These are phyloP conservation scores for Penicilliopsis zonata DNA, from an alignment of 495 filamentous ascomycete genomes.

Conservation along the genomic window DNA sequence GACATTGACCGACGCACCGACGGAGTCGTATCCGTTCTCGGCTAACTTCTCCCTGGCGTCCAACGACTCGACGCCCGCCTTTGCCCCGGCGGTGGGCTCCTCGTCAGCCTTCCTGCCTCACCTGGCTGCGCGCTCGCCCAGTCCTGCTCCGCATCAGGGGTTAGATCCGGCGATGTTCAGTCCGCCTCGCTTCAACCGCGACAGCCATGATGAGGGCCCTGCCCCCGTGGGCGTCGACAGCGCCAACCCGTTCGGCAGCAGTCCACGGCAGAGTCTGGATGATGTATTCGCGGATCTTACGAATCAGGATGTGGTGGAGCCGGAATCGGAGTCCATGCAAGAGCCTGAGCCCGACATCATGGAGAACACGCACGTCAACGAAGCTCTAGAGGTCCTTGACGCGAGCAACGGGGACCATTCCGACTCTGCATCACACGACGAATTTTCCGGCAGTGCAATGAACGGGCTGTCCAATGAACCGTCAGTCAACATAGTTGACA, in stretches of 20 bases:
- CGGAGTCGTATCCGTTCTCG: constrained; percentile 27
- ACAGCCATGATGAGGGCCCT: constrained; percentile 9
- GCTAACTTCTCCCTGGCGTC: constrained; percentile 27
- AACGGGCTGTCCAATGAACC: constrained; percentile 7
- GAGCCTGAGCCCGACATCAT: constrained; percentile 12
- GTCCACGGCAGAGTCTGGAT: constrained; percentile 30
- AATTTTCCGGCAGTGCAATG: constrained; percentile 3
- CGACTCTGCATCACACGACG: constrained; percentile 8
- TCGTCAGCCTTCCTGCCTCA: constrained; percentile 31
- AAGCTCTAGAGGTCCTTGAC: constrained; percentile 32
- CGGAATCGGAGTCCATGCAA: constrained; percentile 23
- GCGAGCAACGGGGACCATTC: constrained; percentile 23
- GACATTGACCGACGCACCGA: constrained; percentile 20
- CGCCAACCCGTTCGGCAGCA: constrained; percentile 23
- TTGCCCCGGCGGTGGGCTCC: constrained; percentile 24
- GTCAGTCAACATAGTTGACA: no score
- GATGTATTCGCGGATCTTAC: constrained; percentile 37
- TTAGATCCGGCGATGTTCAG: constrained; percentile 31
- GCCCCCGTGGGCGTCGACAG: constrained; percentile 15
- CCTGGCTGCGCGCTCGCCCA: constrained; percentile 29
- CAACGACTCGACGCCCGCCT: constrained; percentile 26
- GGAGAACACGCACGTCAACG: constrained; percentile 35
- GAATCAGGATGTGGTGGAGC: constrained; percentile 27
- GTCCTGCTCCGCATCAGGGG: constrained; percentile 18
- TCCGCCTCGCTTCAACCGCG: constrained; percentile 23